These are phyloP conservation scores for Pleurotus giganteus DNA, from an alignment of 768 basidiomycete species.

Conservation along the genomic window DNA sequence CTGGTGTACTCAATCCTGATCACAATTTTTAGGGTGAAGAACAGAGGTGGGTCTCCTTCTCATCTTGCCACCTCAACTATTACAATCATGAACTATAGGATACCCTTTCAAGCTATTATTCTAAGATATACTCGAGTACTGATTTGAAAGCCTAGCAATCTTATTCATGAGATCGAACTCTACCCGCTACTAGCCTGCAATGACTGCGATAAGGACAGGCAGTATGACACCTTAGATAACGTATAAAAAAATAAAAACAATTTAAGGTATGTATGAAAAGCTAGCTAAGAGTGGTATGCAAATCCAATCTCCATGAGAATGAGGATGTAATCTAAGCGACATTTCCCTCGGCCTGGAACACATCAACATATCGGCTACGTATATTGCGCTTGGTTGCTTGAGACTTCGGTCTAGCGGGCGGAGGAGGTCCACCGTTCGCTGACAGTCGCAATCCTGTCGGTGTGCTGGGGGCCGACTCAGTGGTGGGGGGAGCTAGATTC, in stretches of 20 bases:
- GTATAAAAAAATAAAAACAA: too few species aligned
- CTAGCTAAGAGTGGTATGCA: too few species aligned
- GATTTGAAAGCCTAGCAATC: background rate
- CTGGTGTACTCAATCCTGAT: slow-evolving; percentile 85
- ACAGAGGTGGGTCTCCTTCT: slow-evolving; percentile 56
- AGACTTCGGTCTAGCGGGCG: slow-evolving; percentile 52
- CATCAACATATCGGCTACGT: slow-evolving; percentile 85
- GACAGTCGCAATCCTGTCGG: slow-evolving; percentile 43
- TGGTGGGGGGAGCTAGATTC: slow-evolving; percentile 53
- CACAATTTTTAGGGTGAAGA: slow-evolving; percentile 88
- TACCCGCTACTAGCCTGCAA: background rate
- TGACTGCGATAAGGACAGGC: background rate
- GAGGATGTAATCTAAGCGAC: slow-evolving; percentile 19
- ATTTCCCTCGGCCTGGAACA: slow-evolving; percentile 69
- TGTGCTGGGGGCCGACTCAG: slow-evolving; percentile 48
- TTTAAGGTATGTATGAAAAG: too few species aligned
- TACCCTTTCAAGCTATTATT: slow-evolving; percentile 82
- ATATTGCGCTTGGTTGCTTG: slow-evolving; percentile 72
- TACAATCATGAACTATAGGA: slow-evolving; percentile 34
- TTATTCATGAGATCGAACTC: background rate
- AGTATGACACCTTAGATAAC: background rate
- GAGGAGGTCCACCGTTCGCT: slow-evolving; percentile 50
- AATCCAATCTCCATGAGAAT: slow-evolving; percentile 6
- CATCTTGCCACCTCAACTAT: slow-evolving; percentile 2
- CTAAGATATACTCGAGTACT: slow-evolving; percentile 25